These are phyloP conservation scores for Aspergillus kassunensis DNA, from an alignment of 495 filamentous ascomycete species.

Conservation along the genomic window DNA sequence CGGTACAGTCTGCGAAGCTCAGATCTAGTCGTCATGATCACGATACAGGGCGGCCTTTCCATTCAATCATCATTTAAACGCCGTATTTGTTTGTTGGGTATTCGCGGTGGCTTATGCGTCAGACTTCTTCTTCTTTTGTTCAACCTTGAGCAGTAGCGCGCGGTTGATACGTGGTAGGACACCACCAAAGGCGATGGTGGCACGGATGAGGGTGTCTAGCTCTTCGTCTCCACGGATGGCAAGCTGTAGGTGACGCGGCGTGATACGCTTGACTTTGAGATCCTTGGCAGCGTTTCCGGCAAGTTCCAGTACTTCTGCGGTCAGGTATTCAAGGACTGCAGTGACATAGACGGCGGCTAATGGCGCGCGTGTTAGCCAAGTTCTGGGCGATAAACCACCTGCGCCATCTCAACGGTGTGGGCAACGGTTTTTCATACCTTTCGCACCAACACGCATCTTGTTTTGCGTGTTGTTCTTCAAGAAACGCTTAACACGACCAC, in stretches of 20 bases:
- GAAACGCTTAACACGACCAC: slow-evolving; percentile 99
- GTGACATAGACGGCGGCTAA: slow-evolving; percentile 94
- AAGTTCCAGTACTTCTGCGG: slow-evolving; percentile 96
- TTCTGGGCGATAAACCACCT: background rate
- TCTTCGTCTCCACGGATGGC: slow-evolving; percentile 99
- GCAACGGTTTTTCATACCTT: slow-evolving; percentile 52
- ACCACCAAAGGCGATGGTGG: slow-evolving; percentile 97
- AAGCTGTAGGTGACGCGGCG: slow-evolving; percentile 93
- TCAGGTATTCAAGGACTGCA: slow-evolving; percentile 95
- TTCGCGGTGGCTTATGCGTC: slow-evolving; percentile 33
- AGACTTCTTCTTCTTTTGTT: slow-evolving; percentile 98
- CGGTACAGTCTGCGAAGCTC: slow-evolving; percentile 8
- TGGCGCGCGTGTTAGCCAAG: slow-evolving; percentile 14
- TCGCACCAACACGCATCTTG: slow-evolving; percentile 99
- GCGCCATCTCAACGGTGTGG: background rate
- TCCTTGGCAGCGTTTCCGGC: slow-evolving; percentile 99
- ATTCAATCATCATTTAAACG: slow-evolving; percentile 30
- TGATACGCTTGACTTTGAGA: slow-evolving; percentile 99
- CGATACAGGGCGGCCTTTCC: slow-evolving; percentile 9
- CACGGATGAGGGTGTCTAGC: slow-evolving; percentile 93
- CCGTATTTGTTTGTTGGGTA: slow-evolving; percentile 28
- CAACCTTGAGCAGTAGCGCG: slow-evolving; percentile 93
- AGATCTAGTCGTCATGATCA: slow-evolving; percentile 11
- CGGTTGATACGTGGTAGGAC: slow-evolving; percentile 99
- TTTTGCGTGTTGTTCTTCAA: slow-evolving; percentile 98